Conservation (phyloP, 257 asterid genomes). For the Ajuga chamaepitys region DNA sequence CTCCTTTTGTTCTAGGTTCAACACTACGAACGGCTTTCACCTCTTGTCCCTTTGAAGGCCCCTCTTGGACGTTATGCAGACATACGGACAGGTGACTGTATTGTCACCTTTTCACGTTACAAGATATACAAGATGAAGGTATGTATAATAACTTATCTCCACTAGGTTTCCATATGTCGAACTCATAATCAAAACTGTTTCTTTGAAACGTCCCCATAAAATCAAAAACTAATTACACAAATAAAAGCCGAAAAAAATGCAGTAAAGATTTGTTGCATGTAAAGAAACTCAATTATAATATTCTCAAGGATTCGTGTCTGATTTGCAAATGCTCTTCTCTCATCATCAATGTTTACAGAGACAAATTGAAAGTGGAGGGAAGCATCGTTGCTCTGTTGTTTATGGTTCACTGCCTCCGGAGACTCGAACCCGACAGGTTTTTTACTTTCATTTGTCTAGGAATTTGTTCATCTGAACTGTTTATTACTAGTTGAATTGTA, state of each 20-base stretch:
- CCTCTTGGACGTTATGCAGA: slow-evolving; percentile 73
- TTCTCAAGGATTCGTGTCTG: slow-evolving; percentile 7
- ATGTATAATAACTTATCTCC: slow-evolving; percentile 6
- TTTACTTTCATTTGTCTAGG: slow-evolving; percentile 18
- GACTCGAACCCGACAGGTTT: slow-evolving; percentile 94
- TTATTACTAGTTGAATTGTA: background rate
- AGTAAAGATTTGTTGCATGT: background rate
- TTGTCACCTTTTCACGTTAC: slow-evolving; percentile 85
- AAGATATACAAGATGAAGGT: slow-evolving; percentile 78
- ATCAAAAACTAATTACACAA: background rate
- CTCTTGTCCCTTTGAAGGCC: slow-evolving; percentile 69
- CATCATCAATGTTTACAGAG: slow-evolving; percentile 42
- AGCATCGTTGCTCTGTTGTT: slow-evolving; percentile 90
- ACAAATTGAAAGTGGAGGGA: slow-evolving; percentile 54
- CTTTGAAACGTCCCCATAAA: background rate
- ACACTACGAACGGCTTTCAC: slow-evolving; percentile 90
- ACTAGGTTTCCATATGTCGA: background rate
- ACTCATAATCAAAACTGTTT: background rate
- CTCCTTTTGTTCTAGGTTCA: slow-evolving; percentile 48
- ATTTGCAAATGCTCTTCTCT: slow-evolving; percentile 7
- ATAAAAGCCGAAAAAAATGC: no score
- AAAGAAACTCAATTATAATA: background rate
- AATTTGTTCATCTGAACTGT: slow-evolving; percentile 6
- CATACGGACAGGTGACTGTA: slow-evolving; percentile 76
- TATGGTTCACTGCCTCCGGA: slow-evolving; percentile 97